Evolutionary conservation across 257 asterid genomes (phyloP).

Genomic region (Solanum sparsipilum): DNA sequence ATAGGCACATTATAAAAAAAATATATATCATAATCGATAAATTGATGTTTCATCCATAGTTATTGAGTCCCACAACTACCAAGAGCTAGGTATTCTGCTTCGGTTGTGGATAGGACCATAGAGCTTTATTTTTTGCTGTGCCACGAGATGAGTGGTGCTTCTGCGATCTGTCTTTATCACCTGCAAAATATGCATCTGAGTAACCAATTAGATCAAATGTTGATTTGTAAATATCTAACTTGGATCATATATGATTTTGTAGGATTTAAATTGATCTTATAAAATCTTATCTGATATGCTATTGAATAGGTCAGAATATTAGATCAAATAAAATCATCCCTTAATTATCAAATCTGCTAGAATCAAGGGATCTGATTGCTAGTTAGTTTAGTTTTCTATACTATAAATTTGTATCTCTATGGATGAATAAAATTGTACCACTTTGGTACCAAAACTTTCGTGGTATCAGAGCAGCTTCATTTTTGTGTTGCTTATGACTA

Average conservation of each 20-base stretch:
- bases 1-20: neutral
- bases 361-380: neutral
- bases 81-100: neutral
- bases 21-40: neutral
- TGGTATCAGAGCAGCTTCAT: neutral
- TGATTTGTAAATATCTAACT: neutral
- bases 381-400: neutral
- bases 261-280: neutral
- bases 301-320: neutral
- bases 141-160: neutral
- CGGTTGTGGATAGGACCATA: neutral
- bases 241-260: neutral
- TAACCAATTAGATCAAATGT: neutral
- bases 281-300: neutral
- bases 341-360: neutral
- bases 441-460: neutral
- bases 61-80: neutral
- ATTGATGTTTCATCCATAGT: neutral
- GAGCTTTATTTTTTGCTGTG: neutral
- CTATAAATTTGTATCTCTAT: neutral
- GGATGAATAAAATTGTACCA: neutral
- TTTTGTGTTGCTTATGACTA: neutral
- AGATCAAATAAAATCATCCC: neutral
- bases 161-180: neutral
- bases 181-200: neutral